A percentile compares a stretch with the other conserved stretches of the same genome.
These are phyloP conservation scores for Funneliformis mosseae DNA, from an alignment of 192 early-diverging fungal species.

Conservation along the genomic window DNA sequence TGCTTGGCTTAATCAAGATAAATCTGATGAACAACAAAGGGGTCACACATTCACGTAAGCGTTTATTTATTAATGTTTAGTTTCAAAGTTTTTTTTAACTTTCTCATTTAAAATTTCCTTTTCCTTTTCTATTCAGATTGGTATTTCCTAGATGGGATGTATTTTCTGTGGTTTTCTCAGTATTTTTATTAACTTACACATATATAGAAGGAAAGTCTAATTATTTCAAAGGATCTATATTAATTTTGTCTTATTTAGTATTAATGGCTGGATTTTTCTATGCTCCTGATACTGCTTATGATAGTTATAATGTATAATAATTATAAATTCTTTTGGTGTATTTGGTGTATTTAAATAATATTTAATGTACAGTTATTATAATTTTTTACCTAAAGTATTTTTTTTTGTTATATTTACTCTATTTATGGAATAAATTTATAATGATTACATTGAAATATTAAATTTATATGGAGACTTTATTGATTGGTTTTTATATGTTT, in stretches of 20 bases:
- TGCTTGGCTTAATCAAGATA: conserved; percentile 36
- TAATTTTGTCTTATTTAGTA: conserved; percentile 84
- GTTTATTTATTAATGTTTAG: background rate
- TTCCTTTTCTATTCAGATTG: conserved; percentile 36
- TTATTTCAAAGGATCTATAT: conserved; percentile 94
- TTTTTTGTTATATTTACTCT: too few species aligned
- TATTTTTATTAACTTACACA: conserved; percentile 84
- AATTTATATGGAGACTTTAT: too few species aligned
- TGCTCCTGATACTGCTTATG: conserved; percentile 37
- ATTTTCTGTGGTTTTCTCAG: conserved; percentile 49
- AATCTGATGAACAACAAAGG: background rate
- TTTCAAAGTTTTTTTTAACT: background rate
- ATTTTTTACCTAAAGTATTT: too few species aligned
- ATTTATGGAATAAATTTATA: too few species aligned
- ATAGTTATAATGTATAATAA: background rate
- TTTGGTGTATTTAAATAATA: too few species aligned
- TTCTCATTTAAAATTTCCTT: background rate
- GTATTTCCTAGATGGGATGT: conserved; percentile 52
- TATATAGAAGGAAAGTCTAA: conserved; percentile 95
- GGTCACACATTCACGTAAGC: conserved; percentile 18
- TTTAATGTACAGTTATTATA: too few species aligned
- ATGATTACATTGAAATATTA: too few species aligned
- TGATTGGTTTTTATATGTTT: too few species aligned
- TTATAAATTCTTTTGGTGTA: too few species aligned
- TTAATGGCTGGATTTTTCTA: conserved; percentile 81